Conservation (phyloP, 495 filamentous ascomycete species). For the Aspergillus funiculosus region DNA sequence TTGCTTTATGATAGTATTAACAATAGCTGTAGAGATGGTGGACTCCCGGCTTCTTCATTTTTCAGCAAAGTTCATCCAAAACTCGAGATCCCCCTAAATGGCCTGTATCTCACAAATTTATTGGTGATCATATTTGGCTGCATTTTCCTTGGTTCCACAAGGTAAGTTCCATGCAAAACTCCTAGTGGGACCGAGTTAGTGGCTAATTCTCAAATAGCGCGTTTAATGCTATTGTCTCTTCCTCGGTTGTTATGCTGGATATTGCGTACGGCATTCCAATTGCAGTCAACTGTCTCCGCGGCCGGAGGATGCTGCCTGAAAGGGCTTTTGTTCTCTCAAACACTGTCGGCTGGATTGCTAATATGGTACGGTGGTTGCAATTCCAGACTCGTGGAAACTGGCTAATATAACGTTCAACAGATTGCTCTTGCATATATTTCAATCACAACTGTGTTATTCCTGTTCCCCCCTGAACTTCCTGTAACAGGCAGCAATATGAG, state of each 20-base stretch:
- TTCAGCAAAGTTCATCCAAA: constrained; percentile 59
- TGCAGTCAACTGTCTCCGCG: constrained; percentile 58
- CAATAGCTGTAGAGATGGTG: constrained; percentile 50
- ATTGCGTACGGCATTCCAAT: constrained; percentile 71
- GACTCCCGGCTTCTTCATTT: constrained; percentile 58
- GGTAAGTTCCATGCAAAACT: constrained; percentile 19
- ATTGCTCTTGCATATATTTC: constrained; percentile 60
- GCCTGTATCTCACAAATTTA: constrained; percentile 57
- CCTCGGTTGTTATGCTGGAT: constrained; percentile 64
- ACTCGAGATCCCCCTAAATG: constrained; percentile 63
- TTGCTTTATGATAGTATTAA: constrained; percentile 9
- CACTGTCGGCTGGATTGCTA: constrained; percentile 48
- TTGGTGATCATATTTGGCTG: constrained; percentile 64
- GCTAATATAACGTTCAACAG: constrained; percentile 24
- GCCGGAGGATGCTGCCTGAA: constrained; percentile 58
- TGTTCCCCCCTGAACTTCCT: constrained; percentile 65
- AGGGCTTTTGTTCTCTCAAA: constrained; percentile 57
- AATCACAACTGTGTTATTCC: constrained; percentile 67
- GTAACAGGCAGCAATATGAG: constrained; percentile 68
- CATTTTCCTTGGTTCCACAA: constrained; percentile 70
- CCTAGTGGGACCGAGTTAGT: neutral
- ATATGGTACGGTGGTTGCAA: constrained; percentile 28
- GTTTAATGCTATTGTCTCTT: constrained; percentile 61
- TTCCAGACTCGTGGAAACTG: neutral
- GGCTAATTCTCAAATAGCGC: constrained; percentile 26